Percentiles rank a stretch among this genome's conserved stretches.
Conservation (phyloP, 371 early-diverging fungal genomes). For the Mortierella sp. region DNA sequence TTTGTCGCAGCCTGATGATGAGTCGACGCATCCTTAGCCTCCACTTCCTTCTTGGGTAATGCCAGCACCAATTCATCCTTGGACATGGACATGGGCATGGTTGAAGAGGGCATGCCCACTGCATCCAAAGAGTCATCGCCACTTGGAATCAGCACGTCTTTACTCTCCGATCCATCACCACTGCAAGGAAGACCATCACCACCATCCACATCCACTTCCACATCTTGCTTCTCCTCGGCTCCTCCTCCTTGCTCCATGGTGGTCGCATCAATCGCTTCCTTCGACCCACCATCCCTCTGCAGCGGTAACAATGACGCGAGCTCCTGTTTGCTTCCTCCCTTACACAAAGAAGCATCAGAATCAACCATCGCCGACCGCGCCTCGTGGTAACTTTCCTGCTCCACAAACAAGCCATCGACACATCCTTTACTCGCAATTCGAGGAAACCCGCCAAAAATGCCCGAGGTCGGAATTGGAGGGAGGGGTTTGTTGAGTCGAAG, state of each 20-base stretch:
- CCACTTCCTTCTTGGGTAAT: background rate
- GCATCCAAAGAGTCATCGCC: background rate
- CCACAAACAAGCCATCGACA: background rate
- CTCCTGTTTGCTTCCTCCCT: background rate
- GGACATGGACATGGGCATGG: background rate
- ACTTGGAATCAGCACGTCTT: background rate
- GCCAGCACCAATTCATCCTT: background rate
- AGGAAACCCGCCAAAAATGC: background rate
- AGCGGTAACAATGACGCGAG: background rate
- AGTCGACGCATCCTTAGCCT: background rate
- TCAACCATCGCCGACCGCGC: background rate
- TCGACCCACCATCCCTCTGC: background rate
- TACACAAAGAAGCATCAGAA: background rate
- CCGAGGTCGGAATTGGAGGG: slow-evolving; percentile 16
- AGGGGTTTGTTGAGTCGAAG: slow-evolving; percentile 24
- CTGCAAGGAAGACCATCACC: slow-evolving; percentile 21
- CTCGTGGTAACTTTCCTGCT: slow-evolving; percentile 8
- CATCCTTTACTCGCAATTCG: background rate
- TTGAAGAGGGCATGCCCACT: background rate
- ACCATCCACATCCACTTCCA: background rate
- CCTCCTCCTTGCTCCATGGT: background rate
- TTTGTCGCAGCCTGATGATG: background rate
- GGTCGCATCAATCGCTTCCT: background rate
- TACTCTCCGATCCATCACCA: slow-evolving; percentile 31
- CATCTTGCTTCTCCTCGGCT: background rate